phyloP scores from a whole-genome alignment of 345 rosid genomes.

The Citropsis articulata region DNA sequence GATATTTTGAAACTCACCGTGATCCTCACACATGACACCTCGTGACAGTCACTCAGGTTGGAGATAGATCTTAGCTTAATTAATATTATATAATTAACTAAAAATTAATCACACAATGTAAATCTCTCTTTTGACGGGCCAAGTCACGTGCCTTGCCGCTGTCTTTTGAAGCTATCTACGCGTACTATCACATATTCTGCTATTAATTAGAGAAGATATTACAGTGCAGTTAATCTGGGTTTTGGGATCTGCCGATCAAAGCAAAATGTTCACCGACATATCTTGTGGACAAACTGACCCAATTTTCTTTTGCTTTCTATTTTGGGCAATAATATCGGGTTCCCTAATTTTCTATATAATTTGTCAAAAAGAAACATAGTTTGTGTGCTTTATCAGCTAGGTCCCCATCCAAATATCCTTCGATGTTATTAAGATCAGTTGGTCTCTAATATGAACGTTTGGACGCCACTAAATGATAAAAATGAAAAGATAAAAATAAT shows the following conservation, averaged over 20 bases:
- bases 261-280: background rate
- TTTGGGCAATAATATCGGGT: background rate
- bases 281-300: background rate
- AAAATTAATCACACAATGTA: background rate
- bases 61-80: background rate
- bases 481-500: too few species aligned
- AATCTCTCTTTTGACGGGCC: background rate
- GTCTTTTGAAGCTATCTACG: background rate
- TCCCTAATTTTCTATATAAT: background rate
- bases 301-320: background rate
- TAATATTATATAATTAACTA: background rate
- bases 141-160: slow-evolving; percentile 9
- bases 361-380: background rate
- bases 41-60: background rate
- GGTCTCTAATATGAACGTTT: too few species aligned
- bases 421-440: too few species aligned
- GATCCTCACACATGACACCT: background rate
- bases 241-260: background rate
- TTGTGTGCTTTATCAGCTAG: background rate
- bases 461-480: too few species aligned
- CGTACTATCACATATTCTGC: background rate
- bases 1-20: too few species aligned
- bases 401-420: background rate
- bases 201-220: background rate
- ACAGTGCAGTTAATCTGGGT: background rate